Conservation (phyloP, 495 filamentous ascomycete genomes). For the Hypoxylon rickii region DNA sequence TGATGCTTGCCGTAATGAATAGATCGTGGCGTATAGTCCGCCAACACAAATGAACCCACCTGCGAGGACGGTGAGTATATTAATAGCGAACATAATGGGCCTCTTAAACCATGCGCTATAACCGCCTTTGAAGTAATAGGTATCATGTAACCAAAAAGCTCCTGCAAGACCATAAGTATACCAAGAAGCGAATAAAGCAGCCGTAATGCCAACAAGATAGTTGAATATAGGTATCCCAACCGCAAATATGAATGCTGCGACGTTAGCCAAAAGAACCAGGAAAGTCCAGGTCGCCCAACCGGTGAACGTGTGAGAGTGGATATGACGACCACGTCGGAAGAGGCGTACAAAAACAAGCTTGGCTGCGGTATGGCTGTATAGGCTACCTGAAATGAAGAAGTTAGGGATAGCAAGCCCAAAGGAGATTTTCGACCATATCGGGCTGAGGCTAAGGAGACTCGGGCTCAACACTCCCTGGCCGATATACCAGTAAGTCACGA, state of each 20-base stretch:
- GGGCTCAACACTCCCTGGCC: constrained; percentile 62
- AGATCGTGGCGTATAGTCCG: constrained; percentile 36
- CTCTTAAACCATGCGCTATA: constrained; percentile 22
- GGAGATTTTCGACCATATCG: constrained; percentile 63
- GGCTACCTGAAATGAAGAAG: constrained; percentile 68
- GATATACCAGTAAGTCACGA: constrained; percentile 70
- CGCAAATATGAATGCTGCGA: constrained; percentile 66
- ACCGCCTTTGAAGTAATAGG: constrained; percentile 26
- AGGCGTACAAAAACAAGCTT: constrained; percentile 70
- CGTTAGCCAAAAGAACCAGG: constrained; percentile 60
- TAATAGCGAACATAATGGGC: constrained; percentile 30
- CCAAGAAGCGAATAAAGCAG: constrained; percentile 59
- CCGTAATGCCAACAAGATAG: constrained; percentile 55
- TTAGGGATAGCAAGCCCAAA: constrained; percentile 77
- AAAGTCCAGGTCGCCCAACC: constrained; percentile 57
- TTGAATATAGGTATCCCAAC: constrained; percentile 69
- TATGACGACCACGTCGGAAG: constrained; percentile 48
- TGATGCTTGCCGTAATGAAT: constrained; percentile 26
- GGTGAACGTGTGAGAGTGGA: constrained; percentile 40
- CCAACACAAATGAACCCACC: constrained; percentile 41
- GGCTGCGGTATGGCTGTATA: constrained; percentile 59
- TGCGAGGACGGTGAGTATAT: constrained; percentile 32
- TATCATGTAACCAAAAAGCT: constrained; percentile 56
- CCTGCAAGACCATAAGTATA: constrained; percentile 61
- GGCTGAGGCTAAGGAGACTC: constrained; percentile 61